Conservation (phyloP, 2,329 filamentous ascomycete genomes). For the Calonectria hawksworthii region DNA sequence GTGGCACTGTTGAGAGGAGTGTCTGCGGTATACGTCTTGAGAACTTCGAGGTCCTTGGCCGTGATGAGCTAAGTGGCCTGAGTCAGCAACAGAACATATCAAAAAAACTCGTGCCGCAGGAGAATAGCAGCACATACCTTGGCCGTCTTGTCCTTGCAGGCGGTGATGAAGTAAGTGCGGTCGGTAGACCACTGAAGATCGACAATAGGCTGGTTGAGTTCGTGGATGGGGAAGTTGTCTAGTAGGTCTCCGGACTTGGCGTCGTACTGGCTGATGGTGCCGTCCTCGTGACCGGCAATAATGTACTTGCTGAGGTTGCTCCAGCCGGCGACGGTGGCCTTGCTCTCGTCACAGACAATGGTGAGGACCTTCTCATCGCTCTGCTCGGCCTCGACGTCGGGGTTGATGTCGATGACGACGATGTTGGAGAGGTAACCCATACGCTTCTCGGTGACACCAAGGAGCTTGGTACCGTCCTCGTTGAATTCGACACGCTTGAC, state of each 20-base stretch:
- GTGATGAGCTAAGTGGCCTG: conserved; percentile 75
- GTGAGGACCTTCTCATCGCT: conserved; percentile 84
- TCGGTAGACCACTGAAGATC: conserved; percentile 96
- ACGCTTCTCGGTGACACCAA: conserved; percentile 98
- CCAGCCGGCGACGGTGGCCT: conserved; percentile 97
- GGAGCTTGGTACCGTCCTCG: conserved; percentile 89
- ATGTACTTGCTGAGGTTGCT: conserved; percentile 96
- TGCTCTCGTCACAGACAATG: conserved; percentile 95
- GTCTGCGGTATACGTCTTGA: conserved; percentile 94
- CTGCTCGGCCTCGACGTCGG: conserved; percentile 87
- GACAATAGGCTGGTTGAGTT: conserved; percentile 85
- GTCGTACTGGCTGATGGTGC: conserved; percentile 91
- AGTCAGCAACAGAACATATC: conserved; percentile 26
- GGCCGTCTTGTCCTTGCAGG: conserved; percentile 97
- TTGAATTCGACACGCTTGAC: conserved; percentile 99
- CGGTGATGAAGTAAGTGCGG: conserved; percentile 98
- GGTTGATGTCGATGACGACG: conserved; percentile 89
- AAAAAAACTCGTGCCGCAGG: too few species aligned
- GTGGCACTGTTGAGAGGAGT: conserved; percentile 96
- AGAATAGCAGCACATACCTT: conserved; percentile 69
- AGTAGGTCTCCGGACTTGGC: conserved; percentile 90
- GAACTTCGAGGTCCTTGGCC: conserved; percentile 85
- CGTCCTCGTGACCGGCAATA: conserved; percentile 97
- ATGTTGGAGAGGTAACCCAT: conserved; percentile 97
- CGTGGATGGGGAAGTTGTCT: conserved; percentile 86